A percentile compares a stretch with the other conserved stretches of the same genome.
phyloP scores from a whole-genome alignment of 306 rosid species.

The Alnus rubra region DNA sequence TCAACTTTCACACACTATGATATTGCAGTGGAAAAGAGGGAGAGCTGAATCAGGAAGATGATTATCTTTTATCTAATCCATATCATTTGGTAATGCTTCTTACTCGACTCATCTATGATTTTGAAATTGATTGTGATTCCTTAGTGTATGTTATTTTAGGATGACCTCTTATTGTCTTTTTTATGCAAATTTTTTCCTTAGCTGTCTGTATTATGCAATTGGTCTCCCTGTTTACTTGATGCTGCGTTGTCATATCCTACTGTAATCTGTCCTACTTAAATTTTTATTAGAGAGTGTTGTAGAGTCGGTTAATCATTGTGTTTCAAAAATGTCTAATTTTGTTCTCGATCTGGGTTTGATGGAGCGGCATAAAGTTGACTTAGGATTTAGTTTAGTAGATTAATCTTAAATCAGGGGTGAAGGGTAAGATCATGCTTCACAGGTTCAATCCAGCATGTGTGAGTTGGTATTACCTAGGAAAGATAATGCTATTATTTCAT shows the following conservation, averaged over 20 bases:
- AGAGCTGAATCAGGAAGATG: conserved; percentile 76
- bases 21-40: conserved; percentile 86
- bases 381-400: background rate
- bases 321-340: background rate
- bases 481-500: background rate
- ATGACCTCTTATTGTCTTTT: conserved; percentile 1
- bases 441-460: background rate
- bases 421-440: background rate
- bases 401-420: background rate
- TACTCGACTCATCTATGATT: conserved; percentile 5
- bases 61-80: conserved; percentile 84
- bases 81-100: conserved; percentile 80
- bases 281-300: background rate
- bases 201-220: conserved; percentile 7
- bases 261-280: background rate
- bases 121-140: conserved; percentile 20
- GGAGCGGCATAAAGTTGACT: background rate
- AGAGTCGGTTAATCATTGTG: background rate
- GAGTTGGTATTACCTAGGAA: background rate
- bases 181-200: too few species aligned
- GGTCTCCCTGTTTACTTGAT: background rate
- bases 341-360: background rate
- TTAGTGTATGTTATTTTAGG: conserved; percentile 11
- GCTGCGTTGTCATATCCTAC: background rate
- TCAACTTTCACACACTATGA: conserved; percentile 13